Percentiles rank a stretch among this genome's conserved stretches.
These are phyloP conservation scores for Coriaria nepalensis DNA, from an alignment of 306 rosid species.

Conservation along the genomic window DNA sequence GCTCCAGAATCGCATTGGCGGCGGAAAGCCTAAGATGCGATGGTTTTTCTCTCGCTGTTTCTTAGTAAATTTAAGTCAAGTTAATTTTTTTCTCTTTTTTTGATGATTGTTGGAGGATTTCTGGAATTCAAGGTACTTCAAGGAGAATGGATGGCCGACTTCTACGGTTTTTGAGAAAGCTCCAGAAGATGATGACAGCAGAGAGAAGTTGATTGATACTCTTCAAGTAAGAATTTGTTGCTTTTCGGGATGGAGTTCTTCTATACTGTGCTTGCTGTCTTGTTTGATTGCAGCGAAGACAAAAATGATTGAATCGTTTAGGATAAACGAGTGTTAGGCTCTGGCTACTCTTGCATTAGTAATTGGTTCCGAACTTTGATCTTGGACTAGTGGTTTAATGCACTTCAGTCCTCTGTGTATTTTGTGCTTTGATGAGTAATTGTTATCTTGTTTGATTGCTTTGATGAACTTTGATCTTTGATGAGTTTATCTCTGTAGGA, in stretches of 20 bases:
- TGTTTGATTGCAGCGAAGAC: background rate
- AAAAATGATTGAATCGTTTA: background rate
- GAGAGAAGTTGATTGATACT: conserved; percentile 61
- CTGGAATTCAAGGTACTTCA: conserved; percentile 66
- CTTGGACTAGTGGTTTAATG: no score
- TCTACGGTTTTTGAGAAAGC: conserved; percentile 58
- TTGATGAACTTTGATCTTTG: background rate
- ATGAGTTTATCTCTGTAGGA: conserved; percentile 41
- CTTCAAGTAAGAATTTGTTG: conserved; percentile 44
- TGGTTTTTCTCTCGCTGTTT: conserved; percentile 24
- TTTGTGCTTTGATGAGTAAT: no score
- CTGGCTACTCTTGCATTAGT: background rate
- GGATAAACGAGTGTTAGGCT: no score
- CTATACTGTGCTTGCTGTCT: background rate
- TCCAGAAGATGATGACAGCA: conserved; percentile 51
- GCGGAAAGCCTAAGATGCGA: conserved; percentile 98
- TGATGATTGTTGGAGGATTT: conserved; percentile 8
- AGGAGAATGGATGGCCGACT: conserved; percentile 81
- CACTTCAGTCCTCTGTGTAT: no score
- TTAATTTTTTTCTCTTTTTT: background rate
- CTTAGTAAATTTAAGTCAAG: background rate
- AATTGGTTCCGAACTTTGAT: background rate
- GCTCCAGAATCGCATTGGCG: conserved; percentile 77
- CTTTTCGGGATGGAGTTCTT: background rate
- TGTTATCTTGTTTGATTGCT: no score